phyloP scores from a whole-genome alignment of 2,329 filamentous ascomycete genomes.

The Plenodomus tracheiphilus region DNA sequence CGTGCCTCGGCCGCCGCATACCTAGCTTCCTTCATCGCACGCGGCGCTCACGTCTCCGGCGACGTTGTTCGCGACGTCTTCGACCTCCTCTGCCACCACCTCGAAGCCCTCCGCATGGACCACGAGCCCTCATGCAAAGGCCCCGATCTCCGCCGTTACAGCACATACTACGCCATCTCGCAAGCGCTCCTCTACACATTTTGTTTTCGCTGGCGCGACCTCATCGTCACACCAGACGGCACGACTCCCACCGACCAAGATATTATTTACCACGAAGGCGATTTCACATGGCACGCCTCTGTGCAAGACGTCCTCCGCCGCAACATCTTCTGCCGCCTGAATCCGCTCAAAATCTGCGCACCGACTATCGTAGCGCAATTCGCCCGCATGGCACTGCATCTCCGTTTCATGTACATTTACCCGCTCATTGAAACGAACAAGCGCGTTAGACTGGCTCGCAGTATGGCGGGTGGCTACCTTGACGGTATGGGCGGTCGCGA shows the following conservation, averaged over 20 bases:
- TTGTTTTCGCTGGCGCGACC: conserved; percentile 95
- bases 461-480: conserved; percentile 59
- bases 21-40: conserved; percentile 89
- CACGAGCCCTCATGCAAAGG: conserved; percentile 77
- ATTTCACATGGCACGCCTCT: conserved; percentile 76
- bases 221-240: conserved; percentile 64
- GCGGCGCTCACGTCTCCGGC: conserved; percentile 78
- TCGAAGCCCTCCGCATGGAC: conserved; percentile 72
- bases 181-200: conserved; percentile 93
- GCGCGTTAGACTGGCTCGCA: conserved; percentile 76
- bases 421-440: conserved; percentile 91
- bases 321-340: conserved; percentile 85
- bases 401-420: conserved; percentile 88
- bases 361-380: conserved; percentile 90
- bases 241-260: conserved; percentile 45
- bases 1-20: conserved; percentile 89
- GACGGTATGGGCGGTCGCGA: conserved; percentile 55
- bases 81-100: conserved; percentile 73
- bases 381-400: conserved; percentile 80
- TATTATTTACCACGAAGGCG: conserved; percentile 67
- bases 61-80: conserved; percentile 82
- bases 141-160: conserved; percentile 82
- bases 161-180: conserved; percentile 83
- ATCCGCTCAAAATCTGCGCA: conserved; percentile 93
- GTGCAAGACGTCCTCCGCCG: conserved; percentile 74